Conservation (phyloP, 225 moss, liverwort and hornwort genomes). For the Pseudisothecium myosuroides region DNA sequence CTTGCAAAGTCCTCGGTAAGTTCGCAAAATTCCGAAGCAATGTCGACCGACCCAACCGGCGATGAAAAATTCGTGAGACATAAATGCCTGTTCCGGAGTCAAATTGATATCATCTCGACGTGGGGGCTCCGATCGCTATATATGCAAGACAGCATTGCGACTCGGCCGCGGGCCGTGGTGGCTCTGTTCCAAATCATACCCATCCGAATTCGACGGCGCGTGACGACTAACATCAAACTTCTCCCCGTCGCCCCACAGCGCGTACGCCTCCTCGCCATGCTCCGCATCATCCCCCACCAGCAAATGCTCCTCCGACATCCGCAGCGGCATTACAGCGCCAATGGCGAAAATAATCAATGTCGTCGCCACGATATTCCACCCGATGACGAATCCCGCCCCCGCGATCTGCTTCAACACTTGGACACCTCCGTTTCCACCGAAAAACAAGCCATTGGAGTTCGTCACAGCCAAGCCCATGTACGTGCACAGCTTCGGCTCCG, state of each 20-base stretch:
- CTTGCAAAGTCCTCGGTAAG: background rate
- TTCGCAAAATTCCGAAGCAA: background rate
- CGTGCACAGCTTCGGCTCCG: conserved; percentile 25
- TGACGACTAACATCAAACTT: conserved; percentile 27
- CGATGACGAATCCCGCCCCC: conserved; percentile 16
- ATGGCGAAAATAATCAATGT: conserved; percentile 28
- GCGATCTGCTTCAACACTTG: conserved; percentile 30
- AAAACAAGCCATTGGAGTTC: conserved; percentile 24
- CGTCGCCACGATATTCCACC: conserved; percentile 33
- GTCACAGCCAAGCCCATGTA: conserved; percentile 18
- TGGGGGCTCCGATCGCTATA: background rate
- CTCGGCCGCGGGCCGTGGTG: background rate
- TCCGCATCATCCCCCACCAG: conserved; percentile 40
- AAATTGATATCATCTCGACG: background rate
- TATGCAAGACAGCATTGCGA: conserved; percentile 18
- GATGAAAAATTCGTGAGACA: background rate
- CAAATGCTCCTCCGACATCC: conserved; percentile 40
- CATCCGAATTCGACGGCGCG: background rate
- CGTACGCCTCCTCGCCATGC: conserved; percentile 40
- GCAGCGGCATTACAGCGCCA: conserved; percentile 18
- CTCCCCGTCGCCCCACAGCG: conserved; percentile 43
- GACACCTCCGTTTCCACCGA: conserved; percentile 20
- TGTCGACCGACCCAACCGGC: too few species aligned
- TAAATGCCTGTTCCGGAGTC: background rate
- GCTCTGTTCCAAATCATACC: background rate